Conservation (phyloP, 2,329 filamentous ascomycete genomes). For the Cladosporium sp. region DNA sequence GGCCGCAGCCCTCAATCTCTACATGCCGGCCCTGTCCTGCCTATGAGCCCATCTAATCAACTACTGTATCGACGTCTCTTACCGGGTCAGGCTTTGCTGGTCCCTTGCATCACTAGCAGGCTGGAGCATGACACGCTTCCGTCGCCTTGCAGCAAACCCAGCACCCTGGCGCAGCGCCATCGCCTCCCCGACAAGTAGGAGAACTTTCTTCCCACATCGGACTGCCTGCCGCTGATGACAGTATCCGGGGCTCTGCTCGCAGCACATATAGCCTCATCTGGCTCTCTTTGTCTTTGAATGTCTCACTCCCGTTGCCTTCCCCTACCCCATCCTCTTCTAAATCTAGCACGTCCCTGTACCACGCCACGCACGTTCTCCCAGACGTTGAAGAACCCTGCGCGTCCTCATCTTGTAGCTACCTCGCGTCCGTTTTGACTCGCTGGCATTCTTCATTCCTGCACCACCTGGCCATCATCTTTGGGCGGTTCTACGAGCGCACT, state of each 20-base stretch:
- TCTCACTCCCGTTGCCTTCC: slow-evolving; percentile 6
- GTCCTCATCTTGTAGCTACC: slow-evolving; percentile 7
- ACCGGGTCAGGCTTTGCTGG: background rate
- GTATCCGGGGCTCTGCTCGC: background rate
- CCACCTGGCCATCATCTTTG: background rate
- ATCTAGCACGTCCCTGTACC: background rate
- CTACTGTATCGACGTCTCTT: background rate
- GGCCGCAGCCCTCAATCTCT: background rate
- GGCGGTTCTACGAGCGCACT: background rate
- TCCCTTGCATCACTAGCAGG: slow-evolving; percentile 1
- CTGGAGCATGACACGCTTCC: slow-evolving; percentile 5
- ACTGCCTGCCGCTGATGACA: slow-evolving; percentile 1
- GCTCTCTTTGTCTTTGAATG: background rate
- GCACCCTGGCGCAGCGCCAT: background rate
- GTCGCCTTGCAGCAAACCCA: slow-evolving; percentile 10
- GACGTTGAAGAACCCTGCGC: slow-evolving; percentile 9
- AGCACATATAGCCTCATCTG: slow-evolving; percentile 9
- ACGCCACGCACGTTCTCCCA: slow-evolving; percentile 2
- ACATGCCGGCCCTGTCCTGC: too few species aligned
- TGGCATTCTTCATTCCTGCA: slow-evolving; percentile 13
- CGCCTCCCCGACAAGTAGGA: slow-evolving; percentile 2
- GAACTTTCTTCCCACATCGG: background rate
- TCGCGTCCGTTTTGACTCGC: background rate
- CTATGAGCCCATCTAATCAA: slow-evolving; percentile 1
- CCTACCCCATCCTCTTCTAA: slow-evolving; percentile 1